Evolutionary conservation across 2,329 filamentous ascomycete genomes (phyloP), one percentile per base, ranked within the genome.

Genomic region (Talaromyces amestolkiae): DNA sequence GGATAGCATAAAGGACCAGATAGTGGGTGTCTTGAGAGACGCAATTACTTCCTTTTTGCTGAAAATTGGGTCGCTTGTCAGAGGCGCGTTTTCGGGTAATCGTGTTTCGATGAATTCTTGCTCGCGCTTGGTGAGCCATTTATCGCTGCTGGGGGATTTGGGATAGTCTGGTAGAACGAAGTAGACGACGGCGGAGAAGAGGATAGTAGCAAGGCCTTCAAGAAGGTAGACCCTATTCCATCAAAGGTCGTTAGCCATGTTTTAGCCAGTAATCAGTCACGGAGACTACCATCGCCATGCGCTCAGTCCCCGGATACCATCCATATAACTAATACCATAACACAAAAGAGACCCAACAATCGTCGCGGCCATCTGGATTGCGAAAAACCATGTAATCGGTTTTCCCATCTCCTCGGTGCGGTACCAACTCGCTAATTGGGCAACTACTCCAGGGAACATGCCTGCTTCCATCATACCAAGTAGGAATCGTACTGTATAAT

Each of bases 141-240:
- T 70, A 6, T 68, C 70, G 35, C 75, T 78, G 3, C 79, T 71
- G 6, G 72, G 69, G 0, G 75, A 79, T 66, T 80, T 80, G 5
- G 81, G 80, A 61, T 80, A 82, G 66, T 83, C 81, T 0, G 81
- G 81, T 1, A 83, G 72, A 17, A 77, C 73, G 33, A 74, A 71
- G 68, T 72, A 81, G 1, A 81, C 74, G 15, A 77, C 71, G 6
- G 66, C 71, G 19, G 75, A 72, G 68, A 81, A 80, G 19, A 81
- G 56, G 13, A 82, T 77, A 0, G 81, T 81, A 7, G 72, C 69
- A 11, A 82, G 65, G 2, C 81, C 81, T 68, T 82, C 81, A 1
- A 83, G 72, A 13, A 83, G 71, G 64, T 80, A 83, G 1, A 83
- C 76, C 47, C 47, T 51, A 31, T 22, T 47, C 11, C 19, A 47